Percentiles rank a stretch among this genome's conserved stretches.
Evolutionary conservation across 2,329 filamentous ascomycete species (phyloP).

Genomic region (Xylogone sp.): DNA sequence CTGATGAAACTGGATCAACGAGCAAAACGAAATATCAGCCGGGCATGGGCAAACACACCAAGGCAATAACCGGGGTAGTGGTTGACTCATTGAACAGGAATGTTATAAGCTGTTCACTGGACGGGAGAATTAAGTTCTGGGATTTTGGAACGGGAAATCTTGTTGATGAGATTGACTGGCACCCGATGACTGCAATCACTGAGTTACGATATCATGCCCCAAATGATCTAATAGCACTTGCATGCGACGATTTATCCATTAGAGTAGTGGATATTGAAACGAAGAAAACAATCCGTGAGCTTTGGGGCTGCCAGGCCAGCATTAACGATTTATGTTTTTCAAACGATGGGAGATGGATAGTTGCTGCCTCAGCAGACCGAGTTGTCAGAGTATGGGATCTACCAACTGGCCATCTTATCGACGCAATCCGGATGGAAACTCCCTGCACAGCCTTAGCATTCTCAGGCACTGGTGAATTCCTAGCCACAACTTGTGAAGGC

Average conservation of each 20-base stretch:
- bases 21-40: conserved; percentile 19
- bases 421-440: conserved; percentile 76
- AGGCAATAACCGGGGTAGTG: conserved; percentile 78
- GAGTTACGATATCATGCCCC: conserved; percentile 76
- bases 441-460: conserved; percentile 84
- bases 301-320: conserved; percentile 73
- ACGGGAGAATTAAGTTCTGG: conserved; percentile 98
- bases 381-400: conserved; percentile 89
- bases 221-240: conserved; percentile 82
- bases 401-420: conserved; percentile 91
- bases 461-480: conserved; percentile 84
- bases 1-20: conserved; percentile 18
- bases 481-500: conserved; percentile 83
- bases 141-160: conserved; percentile 83
- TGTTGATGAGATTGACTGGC: conserved; percentile 78
- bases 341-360: conserved; percentile 88
- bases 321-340: conserved; percentile 88
- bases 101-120: conserved; percentile 80
- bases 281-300: conserved; percentile 84
- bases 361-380: conserved; percentile 79
- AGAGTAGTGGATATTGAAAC: conserved; percentile 89
- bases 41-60: conserved; percentile 70
- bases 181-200: conserved; percentile 70
- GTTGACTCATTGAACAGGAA: conserved; percentile 87
- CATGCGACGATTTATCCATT: conserved; percentile 84